Conservation (phyloP, 2,329 filamentous ascomycete genomes). For the Cryphonectria radicalis region DNA sequence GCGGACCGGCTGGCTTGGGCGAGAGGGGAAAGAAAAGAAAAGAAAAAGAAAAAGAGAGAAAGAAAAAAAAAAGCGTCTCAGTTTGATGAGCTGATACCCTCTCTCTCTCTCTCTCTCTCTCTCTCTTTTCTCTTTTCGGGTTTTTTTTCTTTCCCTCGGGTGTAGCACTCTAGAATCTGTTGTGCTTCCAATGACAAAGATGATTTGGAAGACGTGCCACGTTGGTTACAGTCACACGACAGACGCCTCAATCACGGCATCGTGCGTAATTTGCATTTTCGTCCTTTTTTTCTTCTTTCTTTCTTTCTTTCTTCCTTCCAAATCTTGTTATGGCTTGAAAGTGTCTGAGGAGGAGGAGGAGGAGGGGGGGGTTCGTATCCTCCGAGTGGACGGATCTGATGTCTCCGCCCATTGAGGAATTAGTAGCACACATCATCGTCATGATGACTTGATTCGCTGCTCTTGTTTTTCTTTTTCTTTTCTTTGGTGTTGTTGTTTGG, state of each 20-base stretch:
- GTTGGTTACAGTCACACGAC: neutral
- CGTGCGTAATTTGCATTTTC: neutral
- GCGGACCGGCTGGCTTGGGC: neutral
- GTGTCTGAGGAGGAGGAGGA: neutral
- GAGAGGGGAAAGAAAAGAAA: neutral
- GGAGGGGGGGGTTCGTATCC: neutral
- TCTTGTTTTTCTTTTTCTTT: neutral
- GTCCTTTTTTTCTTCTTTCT: neutral
- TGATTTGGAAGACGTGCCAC: neutral
- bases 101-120: too few relatives aligned
- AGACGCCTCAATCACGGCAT: neutral
- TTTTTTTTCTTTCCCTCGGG: too few relatives aligned
- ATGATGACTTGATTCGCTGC: neutral
- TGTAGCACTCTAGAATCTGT: neutral
- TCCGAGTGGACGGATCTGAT: neutral
- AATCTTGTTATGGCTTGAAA: neutral
- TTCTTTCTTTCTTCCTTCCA: too few relatives aligned
- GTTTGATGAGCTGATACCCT: neutral
- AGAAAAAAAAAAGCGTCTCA: neutral
- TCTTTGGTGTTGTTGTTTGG: neutral
- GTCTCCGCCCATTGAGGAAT: neutral
- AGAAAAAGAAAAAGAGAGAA: neutral
- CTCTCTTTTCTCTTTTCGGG: neutral
- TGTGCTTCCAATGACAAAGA: neutral
- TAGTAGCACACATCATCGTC: neutral